Base-by-base conservation (phyloP, 2,329 filamentous ascomycete species). In the Fusarium camptoceras region DNA sequence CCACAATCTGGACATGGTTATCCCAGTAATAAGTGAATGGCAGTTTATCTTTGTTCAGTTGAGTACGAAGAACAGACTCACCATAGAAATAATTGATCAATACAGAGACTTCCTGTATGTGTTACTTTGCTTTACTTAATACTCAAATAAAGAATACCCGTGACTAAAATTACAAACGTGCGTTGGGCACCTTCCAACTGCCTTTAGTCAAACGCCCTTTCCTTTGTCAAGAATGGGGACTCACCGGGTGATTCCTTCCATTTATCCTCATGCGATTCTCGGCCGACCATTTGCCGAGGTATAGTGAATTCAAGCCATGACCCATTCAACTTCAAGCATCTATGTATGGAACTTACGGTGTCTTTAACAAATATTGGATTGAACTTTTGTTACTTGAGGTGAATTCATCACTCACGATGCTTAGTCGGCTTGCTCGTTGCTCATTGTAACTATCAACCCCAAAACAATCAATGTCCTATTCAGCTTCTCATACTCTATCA, bases 341-440 rank as follows among this genome's bases (percentile, higher is more conserved):
- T 37, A 37, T 37, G 34, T 37, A 37, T 5, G 16, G 18, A 6
- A 37, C 34, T n/a, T 37, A 37, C 18, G 34, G 34, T 31, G 30
- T n/a, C 34, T n/a, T 34, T 37, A 18, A 37, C 34, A 37, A n/a
- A 12, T 37, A 11, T n/a, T 37, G 34, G 10, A n/a, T 20, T 18
- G n/a, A 16, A 15, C 22, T 46, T 50, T 43, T 25, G 31, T 48
- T 39, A 30, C 14, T 39, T 43, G 41, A 54, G 31, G 27, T 12
- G 16, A 25, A 39, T 14, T 11, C 18, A 43, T 37, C 42, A 39
- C 22, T 18, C 30, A 55, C 49, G 44, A 75, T 75, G 73, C 64
- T 75, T 44, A 55, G 64, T 41, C 72, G 64, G 44, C 47, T 75
- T 18, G 54, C 59, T 66, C 66, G 66, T 44, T 55, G 51, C 51